Evolutionary conservation across 805 yeast genomes (phyloP), one percentile per base, ranked within the genome.

Genomic region (Teunomyces panamensis): DNA sequence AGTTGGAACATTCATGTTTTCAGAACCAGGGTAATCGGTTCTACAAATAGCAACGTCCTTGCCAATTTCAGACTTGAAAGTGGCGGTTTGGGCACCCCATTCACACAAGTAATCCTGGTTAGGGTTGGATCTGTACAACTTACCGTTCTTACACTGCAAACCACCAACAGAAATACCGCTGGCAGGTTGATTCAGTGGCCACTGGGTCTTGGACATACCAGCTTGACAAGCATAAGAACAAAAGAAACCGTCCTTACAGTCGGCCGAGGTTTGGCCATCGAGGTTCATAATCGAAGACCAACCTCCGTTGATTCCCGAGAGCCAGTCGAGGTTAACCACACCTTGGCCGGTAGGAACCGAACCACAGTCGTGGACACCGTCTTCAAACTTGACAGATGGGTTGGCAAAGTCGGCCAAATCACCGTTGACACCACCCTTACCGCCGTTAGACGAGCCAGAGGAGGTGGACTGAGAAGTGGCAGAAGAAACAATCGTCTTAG

Each of bases 1-100:
- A 50, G 89, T 83, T 62, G 90, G 90, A 51, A 84, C 74, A 59
- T 77, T 83, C 90, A 84, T 84, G 71, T 84, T 84, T 74, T 84
- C 90, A 46, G 89, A 80, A 70, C 90, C 90, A 59, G 90, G 90
- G 71, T 84, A 84, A 67, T 84, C 90, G 52, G 90, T 84, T 75
- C 88, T 79, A 69, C 90, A 84, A 50, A 84, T 73, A 41, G 89
- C 83, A 53, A 85, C 84, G 39, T 72, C 70, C 50, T 79, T 63
- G 53, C 60, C 60, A 47, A 82, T 64, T 53, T 82, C 65, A 50
- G 81, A 77, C 39, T 69, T 75, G 49, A 82, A 85, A 45, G 60
- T 57, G 45, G 88, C 87, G 44, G 77, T 63, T 49, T 80, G 64
- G 37, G 63, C 66, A 55, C 85, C 89, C 83, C 85, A 79, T 64